A percentile compares a stretch with the other conserved stretches of the same genome.
Evolutionary conservation across 129 eudicot genomes (phyloP).

Genomic region (Cynara cardunculus): DNA sequence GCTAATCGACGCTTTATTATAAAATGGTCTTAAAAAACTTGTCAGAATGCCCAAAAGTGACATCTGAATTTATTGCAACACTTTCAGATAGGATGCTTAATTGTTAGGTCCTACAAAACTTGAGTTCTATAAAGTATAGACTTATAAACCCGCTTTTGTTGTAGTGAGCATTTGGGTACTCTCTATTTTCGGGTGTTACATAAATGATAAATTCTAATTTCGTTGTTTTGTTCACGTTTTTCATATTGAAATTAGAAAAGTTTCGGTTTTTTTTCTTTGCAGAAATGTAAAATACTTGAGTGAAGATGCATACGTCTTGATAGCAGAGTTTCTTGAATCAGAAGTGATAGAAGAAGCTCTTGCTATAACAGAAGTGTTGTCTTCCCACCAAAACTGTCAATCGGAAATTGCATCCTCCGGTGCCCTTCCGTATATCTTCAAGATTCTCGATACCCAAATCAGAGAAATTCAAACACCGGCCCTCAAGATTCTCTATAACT

Average conservation of each 20-base stretch:
- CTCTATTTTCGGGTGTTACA: not conserved
- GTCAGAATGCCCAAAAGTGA: not conserved
- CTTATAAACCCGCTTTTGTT: too few species aligned
- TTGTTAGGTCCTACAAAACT: not conserved
- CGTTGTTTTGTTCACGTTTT: not conserved
- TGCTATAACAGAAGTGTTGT: slow-evolving; percentile 52
- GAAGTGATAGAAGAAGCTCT: slow-evolving; percentile 60
- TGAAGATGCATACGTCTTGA: slow-evolving; percentile 48
- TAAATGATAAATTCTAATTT: not conserved
- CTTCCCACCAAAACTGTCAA: slow-evolving; percentile 33
- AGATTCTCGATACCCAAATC: slow-evolving; percentile 50
- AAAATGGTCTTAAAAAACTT: too few species aligned
- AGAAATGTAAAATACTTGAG: slow-evolving; percentile 40
- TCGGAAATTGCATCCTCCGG: slow-evolving; percentile 41
- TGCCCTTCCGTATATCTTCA: slow-evolving; percentile 38
- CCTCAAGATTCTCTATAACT: slow-evolving; percentile 51
- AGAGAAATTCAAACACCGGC: slow-evolving; percentile 44
- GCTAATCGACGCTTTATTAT: too few species aligned
- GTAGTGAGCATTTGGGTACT: not conserved
- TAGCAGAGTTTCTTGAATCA: slow-evolving; percentile 59
- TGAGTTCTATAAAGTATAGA: not conserved
- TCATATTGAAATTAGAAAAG: not conserved
- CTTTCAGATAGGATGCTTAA: not conserved
- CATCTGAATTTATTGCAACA: too few species aligned
- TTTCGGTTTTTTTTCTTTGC: slow-evolving; percentile 7